Percentiles rank a stretch among this genome's conserved stretches.
phyloP scores from a whole-genome alignment of 1,284 basidiomycete species.

The Irpex rosettiformis region DNA sequence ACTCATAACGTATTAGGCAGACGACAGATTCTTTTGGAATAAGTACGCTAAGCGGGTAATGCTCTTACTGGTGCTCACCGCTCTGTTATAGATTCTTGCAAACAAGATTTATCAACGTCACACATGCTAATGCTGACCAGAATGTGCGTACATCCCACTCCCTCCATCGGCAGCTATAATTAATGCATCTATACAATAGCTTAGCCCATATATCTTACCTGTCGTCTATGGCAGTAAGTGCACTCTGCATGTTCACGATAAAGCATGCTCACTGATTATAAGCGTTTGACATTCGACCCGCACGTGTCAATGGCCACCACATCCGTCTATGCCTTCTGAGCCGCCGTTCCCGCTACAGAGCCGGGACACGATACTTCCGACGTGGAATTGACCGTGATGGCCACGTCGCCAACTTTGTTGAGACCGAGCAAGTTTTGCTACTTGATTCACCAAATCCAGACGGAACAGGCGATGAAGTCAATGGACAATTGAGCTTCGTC shows the following conservation, averaged over 20 bases:
- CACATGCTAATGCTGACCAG: conserved; percentile 42
- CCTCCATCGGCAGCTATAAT: conserved; percentile 8
- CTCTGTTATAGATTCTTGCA: conserved; percentile 57
- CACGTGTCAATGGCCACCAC: conserved; percentile 75
- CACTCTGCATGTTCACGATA: not conserved
- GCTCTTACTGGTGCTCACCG: conserved; percentile 8
- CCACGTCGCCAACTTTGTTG: conserved; percentile 89
- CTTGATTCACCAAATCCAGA: conserved; percentile 52
- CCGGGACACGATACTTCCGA: conserved; percentile 96
- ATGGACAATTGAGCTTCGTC: conserved; percentile 76
- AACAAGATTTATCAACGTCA: conserved; percentile 67
- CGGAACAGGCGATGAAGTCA: conserved; percentile 48
- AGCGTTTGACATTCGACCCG: conserved; percentile 88
- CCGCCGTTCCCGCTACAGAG: conserved; percentile 89
- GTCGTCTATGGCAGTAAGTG: conserved; percentile 86
- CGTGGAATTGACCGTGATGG: conserved; percentile 88
- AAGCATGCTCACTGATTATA: conserved; percentile 2
- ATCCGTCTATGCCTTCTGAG: conserved; percentile 89
- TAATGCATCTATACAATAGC: conserved; percentile 38
- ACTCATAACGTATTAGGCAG: conserved; percentile 51
- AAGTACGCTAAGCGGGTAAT: conserved; percentile 41
- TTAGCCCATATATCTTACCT: conserved; percentile 87
- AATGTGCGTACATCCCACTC: conserved; percentile 47
- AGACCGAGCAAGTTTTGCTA: conserved; percentile 91
- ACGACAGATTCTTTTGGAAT: conserved; percentile 99